phyloP scores from a whole-genome alignment of 306 rosid species.

The Cucumis melo region DNA sequence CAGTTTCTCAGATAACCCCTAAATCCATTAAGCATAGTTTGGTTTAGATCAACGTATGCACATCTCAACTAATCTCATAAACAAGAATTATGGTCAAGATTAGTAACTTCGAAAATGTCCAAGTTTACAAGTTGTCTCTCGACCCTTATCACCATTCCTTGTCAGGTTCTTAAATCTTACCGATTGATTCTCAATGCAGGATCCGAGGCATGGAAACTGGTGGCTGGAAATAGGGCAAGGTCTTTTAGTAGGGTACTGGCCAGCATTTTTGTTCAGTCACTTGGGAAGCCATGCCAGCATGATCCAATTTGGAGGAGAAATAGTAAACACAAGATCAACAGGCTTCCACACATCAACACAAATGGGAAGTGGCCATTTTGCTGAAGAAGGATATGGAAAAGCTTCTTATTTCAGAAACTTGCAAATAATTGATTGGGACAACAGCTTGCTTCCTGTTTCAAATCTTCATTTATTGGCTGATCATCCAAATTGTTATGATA shows the following conservation, averaged over 20 bases:
- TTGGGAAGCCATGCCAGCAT: constrained; percentile 80
- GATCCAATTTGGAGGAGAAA: constrained; percentile 96
- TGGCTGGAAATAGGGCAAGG: constrained; percentile 89
- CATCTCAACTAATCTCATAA: background rate
- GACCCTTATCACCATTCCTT: background rate
- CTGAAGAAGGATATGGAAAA: constrained; percentile 81
- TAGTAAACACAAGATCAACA: constrained; percentile 70
- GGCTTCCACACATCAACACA: constrained; percentile 89
- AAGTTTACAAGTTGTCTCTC: background rate
- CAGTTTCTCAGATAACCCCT: no score
- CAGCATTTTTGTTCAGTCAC: constrained; percentile 78
- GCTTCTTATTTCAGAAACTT: constrained; percentile 92
- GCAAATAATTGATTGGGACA: constrained; percentile 94
- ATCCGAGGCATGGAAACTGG: constrained; percentile 97
- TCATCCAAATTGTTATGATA: constrained; percentile 78
- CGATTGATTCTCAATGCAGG: constrained; percentile 27
- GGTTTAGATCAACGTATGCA: background rate
- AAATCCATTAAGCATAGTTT: background rate
- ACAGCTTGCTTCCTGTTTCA: constrained; percentile 67
- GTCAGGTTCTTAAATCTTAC: background rate
- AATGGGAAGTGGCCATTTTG: constrained; percentile 99
- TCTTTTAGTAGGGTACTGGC: constrained; percentile 90
- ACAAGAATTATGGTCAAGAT: background rate
- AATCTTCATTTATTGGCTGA: constrained; percentile 74
- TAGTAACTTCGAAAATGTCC: no score